Conservation (phyloP, 1,284 basidiomycete species). For the Laetiporus sulphureus region DNA sequence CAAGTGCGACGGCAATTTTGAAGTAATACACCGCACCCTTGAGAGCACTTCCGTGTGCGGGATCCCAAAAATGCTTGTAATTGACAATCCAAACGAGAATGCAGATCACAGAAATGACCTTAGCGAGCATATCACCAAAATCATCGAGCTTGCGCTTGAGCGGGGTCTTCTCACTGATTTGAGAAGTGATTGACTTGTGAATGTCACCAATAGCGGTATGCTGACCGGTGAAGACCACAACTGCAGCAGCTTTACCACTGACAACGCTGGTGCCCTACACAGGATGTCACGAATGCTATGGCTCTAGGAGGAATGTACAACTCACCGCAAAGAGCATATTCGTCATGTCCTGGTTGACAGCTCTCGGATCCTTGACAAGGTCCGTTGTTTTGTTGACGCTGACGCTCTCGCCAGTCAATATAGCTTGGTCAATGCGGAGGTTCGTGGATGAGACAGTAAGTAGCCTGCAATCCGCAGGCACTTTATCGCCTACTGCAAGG, state of each 20-base stretch:
- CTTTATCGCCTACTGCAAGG: slow-evolving; percentile 88
- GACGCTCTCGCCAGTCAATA: slow-evolving; percentile 88
- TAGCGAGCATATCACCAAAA: slow-evolving; percentile 92
- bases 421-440: slow-evolving; percentile 91
- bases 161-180: slow-evolving; percentile 90
- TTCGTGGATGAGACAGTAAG: slow-evolving; percentile 86
- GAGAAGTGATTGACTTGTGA: slow-evolving; percentile 86
- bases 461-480: slow-evolving; percentile 90
- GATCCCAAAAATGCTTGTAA: slow-evolving; percentile 89
- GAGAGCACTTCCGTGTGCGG: slow-evolving; percentile 80
- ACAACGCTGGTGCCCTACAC: slow-evolving; percentile 87
- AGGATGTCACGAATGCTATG: neutral
- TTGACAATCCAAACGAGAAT: slow-evolving; percentile 95
- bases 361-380: slow-evolving; percentile 60
- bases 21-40: slow-evolving; percentile 96
- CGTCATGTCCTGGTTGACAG: slow-evolving; percentile 94
- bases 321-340: slow-evolving; percentile 90
- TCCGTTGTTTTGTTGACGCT: slow-evolving; percentile 79
- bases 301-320: slow-evolving; percentile 4
- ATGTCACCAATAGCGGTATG: slow-evolving; percentile 92
- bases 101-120: slow-evolving; percentile 94
- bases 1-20: slow-evolving; percentile 95
- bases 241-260: slow-evolving; percentile 78
- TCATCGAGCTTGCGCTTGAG: slow-evolving; percentile 94
- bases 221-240: slow-evolving; percentile 83